Evolutionary conservation across 2,329 filamentous ascomycete genomes (phyloP).

Genomic region (Xenoacremonium recifei): DNA sequence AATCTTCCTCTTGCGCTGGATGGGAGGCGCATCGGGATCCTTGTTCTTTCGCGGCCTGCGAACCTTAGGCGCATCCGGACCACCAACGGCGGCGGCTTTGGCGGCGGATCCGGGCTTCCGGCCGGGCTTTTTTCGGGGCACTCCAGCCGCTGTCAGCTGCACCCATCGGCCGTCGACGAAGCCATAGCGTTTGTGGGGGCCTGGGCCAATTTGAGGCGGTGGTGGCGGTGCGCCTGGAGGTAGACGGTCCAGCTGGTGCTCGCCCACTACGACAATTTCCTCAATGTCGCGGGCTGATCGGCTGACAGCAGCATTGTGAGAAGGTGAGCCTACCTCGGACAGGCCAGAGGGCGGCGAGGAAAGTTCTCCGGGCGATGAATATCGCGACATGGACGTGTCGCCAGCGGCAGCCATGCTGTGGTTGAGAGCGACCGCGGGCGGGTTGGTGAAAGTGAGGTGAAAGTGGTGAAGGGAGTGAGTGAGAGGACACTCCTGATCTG

Average conservation of each 20-base stretch:
- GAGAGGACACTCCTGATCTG: too few species aligned
- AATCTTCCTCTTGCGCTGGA: slow-evolving; percentile 55
- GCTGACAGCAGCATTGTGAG: slow-evolving; percentile 32
- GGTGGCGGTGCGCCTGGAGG: slow-evolving; percentile 19
- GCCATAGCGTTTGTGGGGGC: slow-evolving; percentile 31
- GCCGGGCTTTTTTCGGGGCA: slow-evolving; percentile 63
- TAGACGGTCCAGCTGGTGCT: slow-evolving; percentile 26
- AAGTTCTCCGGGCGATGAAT: slow-evolving; percentile 47
- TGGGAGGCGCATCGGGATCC: slow-evolving; percentile 57
- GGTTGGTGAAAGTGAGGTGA: neutral
- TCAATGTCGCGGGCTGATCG: slow-evolving; percentile 39
- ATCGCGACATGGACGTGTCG: slow-evolving; percentile 36
- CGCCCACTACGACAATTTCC: slow-evolving; percentile 48
- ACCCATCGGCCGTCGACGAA: slow-evolving; percentile 41
- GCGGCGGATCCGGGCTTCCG: slow-evolving; percentile 60
- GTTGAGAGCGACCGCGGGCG: neutral
- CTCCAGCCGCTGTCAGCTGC: slow-evolving; percentile 55
- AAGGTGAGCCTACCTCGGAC: slow-evolving; percentile 48
- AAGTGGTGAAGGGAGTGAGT: neutral
- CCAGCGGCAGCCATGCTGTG: slow-evolving; percentile 26
- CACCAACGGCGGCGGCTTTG: slow-evolving; percentile 42
- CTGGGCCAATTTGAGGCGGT: slow-evolving; percentile 19
- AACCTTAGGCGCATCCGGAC: slow-evolving; percentile 41
- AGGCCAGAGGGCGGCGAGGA: slow-evolving; percentile 52
- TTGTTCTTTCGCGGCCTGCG: slow-evolving; percentile 56